phyloP scores from a whole-genome alignment of 2,329 filamentous ascomycete species.

The Paecilomyces sp. region DNA sequence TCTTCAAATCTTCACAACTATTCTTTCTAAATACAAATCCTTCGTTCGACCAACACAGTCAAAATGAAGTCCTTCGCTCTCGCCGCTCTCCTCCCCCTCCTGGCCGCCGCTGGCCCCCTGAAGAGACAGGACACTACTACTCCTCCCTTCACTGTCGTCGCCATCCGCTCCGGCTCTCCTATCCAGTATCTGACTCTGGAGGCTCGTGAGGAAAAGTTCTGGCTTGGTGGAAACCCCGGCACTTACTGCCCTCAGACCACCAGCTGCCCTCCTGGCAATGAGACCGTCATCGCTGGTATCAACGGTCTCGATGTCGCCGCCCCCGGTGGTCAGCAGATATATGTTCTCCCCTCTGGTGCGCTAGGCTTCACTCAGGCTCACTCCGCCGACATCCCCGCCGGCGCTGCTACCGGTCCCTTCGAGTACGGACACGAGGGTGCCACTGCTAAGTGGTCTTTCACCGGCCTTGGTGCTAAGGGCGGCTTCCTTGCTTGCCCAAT shows the following conservation, averaged over 20 bases:
- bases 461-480: neutral
- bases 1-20: neutral
- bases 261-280: neutral
- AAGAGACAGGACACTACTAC: neutral
- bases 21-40: neutral
- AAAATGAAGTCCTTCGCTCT: neutral
- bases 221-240: neutral
- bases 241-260: neutral
- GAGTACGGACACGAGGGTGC: neutral
- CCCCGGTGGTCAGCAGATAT: neutral
- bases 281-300: neutral
- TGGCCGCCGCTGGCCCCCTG: neutral
- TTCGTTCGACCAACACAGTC: neutral
- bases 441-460: neutral
- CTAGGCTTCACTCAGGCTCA: neutral
- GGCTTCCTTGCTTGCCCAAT: neutral
- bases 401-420: neutral
- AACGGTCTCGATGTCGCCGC: neutral
- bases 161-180: neutral
- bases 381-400: neutral
- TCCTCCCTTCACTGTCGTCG: neutral
- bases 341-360: neutral
- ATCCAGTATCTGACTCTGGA: neutral
- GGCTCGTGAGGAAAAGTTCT: neutral
- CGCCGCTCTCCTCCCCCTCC: neutral